Evolutionary conservation across 1,139 yeast genomes (phyloP).

Genomic region (Zhuliangozyma blackwelliae): DNA sequence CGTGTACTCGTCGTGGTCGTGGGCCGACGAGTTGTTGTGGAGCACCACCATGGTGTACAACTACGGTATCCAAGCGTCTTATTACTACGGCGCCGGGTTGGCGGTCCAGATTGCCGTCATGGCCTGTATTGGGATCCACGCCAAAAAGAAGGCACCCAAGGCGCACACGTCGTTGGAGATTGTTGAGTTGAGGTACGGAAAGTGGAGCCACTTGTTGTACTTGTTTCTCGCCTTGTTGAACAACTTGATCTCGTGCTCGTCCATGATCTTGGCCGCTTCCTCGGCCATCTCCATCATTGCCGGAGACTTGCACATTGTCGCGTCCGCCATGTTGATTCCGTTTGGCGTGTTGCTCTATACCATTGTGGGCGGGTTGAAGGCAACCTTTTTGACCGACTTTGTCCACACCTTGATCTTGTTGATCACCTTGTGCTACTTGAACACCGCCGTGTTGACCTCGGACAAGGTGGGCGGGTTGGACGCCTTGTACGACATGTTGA

Average conservation of each 20-base stretch:
- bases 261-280: conserved; percentile 31
- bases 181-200: conserved; percentile 24
- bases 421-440: conserved; percentile 20
- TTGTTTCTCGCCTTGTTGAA: conserved; percentile 25
- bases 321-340: conserved; percentile 25
- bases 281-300: conserved; percentile 27
- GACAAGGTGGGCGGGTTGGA: conserved; percentile 23
- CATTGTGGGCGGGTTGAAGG: conserved; percentile 32
- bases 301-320: conserved; percentile 24
- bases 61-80: conserved; percentile 21
- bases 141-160: conserved; percentile 22
- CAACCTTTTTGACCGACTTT: conserved; percentile 32
- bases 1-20: conserved; percentile 23
- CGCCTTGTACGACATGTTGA: conserved; percentile 18
- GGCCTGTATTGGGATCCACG: conserved; percentile 21
- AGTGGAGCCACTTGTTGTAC: conserved; percentile 21
- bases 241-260: conserved; percentile 25
- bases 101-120: conserved; percentile 21
- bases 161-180: conserved; percentile 24
- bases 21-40: conserved; percentile 25
- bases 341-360: conserved; percentile 31
- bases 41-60: conserved; percentile 20
- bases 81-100: conserved; percentile 22
- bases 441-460: conserved; percentile 19
- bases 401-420: conserved; percentile 27